Evolutionary conservation across 169 alveolate genomes (phyloP).

Genomic region (Plasmodium relictum): DNA sequence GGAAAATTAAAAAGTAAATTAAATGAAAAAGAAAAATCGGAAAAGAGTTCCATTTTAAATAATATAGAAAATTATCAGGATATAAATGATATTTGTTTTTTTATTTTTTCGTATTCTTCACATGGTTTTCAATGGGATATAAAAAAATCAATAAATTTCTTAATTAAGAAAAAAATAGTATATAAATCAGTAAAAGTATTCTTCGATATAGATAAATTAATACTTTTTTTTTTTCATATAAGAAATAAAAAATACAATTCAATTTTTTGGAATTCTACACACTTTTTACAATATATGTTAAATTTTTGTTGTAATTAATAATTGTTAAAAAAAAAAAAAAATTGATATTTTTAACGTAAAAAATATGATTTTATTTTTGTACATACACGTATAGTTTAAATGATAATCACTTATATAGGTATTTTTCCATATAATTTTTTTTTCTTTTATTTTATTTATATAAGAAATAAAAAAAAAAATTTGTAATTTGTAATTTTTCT

Average conservation of each 20-base stretch:
- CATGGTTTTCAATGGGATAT: constrained; percentile 56
- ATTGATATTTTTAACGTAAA: neutral
- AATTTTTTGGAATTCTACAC: constrained; percentile 51
- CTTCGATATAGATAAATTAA: constrained; percentile 27
- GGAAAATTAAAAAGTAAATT: neutral
- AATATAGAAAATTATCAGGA: constrained; percentile 7
- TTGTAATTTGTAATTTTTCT: too few relatives aligned
- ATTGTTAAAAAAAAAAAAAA: neutral
- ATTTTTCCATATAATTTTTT: too few relatives aligned
- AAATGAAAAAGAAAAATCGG: neutral
- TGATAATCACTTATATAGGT: neutral
- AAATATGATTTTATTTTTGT: neutral
- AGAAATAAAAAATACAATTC: constrained; percentile 49
- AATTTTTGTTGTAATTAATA: constrained; percentile 19
- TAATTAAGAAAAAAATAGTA: constrained; percentile 8
- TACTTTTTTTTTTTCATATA: constrained; percentile 39
- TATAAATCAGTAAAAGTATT: constrained; percentile 14
- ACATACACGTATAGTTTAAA: neutral
- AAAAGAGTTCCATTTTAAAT: neutral
- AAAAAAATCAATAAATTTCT: constrained; percentile 21
- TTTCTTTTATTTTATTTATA: too few relatives aligned
- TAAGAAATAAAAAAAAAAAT: too few relatives aligned
- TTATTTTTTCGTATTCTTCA: constrained; percentile 14
- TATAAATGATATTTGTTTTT: constrained; percentile 12
- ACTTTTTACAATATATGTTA: constrained; percentile 43